phyloP scores from a whole-genome alignment of 352 stramenopile genomes.

The Thalassiosira ordinaria region DNA sequence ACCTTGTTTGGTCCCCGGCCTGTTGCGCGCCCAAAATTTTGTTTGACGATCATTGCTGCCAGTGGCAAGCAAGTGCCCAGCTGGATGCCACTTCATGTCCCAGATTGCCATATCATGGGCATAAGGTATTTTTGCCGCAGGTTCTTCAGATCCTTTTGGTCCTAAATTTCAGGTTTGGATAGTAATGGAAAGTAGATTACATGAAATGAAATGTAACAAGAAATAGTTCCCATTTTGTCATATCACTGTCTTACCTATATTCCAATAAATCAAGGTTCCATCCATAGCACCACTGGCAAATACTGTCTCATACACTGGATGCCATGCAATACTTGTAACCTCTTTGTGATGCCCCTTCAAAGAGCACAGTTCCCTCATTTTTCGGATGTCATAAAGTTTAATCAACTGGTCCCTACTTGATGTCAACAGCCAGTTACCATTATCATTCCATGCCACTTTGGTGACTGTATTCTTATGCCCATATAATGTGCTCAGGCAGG shows the following conservation, averaged over 20 bases:
- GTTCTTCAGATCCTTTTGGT: slow-evolving; percentile 85
- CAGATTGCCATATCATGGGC: slow-evolving; percentile 97
- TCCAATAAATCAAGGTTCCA: slow-evolving; percentile 97
- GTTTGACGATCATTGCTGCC: slow-evolving; percentile 96
- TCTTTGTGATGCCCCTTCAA: slow-evolving; percentile 95
- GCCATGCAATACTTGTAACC: slow-evolving; percentile 95
- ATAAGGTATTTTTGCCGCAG: slow-evolving; percentile 71
- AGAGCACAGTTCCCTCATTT: slow-evolving; percentile 90
- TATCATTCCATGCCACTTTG: slow-evolving; percentile 96
- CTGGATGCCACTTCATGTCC: slow-evolving; percentile 97
- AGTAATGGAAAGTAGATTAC: no score
- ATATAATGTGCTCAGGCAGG: slow-evolving; percentile 92
- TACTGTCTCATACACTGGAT: slow-evolving; percentile 95
- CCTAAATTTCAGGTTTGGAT: no score
- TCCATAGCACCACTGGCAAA: slow-evolving; percentile 97
- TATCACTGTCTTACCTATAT: no score
- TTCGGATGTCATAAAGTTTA: slow-evolving; percentile 98
- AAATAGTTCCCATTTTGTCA: no score
- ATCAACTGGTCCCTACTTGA: slow-evolving; percentile 97
- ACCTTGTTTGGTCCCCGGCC: slow-evolving; percentile 85
- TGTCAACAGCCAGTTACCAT: slow-evolving; percentile 97
- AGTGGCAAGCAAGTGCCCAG: slow-evolving; percentile 94
- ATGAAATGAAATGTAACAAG: no score
- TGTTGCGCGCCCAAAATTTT: slow-evolving; percentile 97
- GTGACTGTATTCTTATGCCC: slow-evolving; percentile 98